Base-by-base conservation (phyloP, 768 basidiomycete genomes). In the Trametes maxima region DNA sequence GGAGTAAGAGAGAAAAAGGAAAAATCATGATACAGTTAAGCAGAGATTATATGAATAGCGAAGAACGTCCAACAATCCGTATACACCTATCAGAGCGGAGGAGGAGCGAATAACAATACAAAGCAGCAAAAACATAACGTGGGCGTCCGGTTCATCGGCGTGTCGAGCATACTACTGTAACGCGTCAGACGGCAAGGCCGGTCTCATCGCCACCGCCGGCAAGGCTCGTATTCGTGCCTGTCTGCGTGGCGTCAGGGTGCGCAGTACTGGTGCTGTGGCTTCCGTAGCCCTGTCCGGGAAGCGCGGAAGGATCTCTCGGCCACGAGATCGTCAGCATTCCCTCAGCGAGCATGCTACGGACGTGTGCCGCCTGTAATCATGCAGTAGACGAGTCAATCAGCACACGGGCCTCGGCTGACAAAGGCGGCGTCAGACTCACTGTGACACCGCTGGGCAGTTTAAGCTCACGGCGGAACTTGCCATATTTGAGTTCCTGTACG, bases 291-390 rank as follows among this genome's bases (percentile, higher is more conserved):
- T 54, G 54, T n/a, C 12, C 39, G 16, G n/a, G 13, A 7, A 24
- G 8, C 21, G n/a, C 17, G 17, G 49, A 19, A 17, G 62, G 64
- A 40, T 64, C 52, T 47, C 73, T 70, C 1, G 78, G 78, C 78
- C 78, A 79, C 8, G 77, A 74, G 35, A 79, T 40, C 1, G 75
- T 59, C 16, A 79, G 70, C 40, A 79, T 69, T 17, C 78, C 78
- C 49, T 78, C 77, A 25, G 64, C 69, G 68, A 79, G 70, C 10
- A 71, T 69, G 12, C 79, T 78, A n/a, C 71, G 73, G 60, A 79
- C 73, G 19, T 80, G 37, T 63, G 69, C 67, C 63, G 64, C 73
- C 78, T 79, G 50, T n/a, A 33, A 54, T 2, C 17, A 16, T n/a
- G 0, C 48, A 46, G 21, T 3, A 21, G 21, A 46, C 39, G 33